A percentile compares a stretch with the other conserved stretches of the same genome.
These are phyloP conservation scores for Rhynchospora breviuscula DNA, from an alignment of 176 grass and related monocot species.

Conservation along the genomic window DNA sequence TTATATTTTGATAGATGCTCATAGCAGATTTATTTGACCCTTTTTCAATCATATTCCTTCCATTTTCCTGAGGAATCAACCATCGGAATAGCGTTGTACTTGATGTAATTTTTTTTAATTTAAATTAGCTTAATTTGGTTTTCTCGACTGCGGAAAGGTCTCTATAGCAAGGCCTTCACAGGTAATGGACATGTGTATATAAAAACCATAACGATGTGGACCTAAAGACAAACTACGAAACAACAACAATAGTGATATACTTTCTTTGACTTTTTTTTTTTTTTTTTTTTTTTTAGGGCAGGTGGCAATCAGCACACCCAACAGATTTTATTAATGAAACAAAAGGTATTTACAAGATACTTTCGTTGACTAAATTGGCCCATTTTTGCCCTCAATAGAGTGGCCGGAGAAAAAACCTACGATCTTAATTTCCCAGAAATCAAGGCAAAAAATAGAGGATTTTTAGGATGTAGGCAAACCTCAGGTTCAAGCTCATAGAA, in stretches of 20 bases:
- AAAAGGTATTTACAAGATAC: too few species aligned
- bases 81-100: not conserved
- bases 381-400: not conserved
- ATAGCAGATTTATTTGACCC: not conserved
- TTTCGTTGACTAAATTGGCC: not conserved
- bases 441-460: not conserved
- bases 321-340: too few species aligned
- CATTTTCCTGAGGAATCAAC: not conserved
- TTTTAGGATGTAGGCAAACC: slow-evolving; percentile 24
- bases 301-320: too few species aligned
- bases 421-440: not conserved
- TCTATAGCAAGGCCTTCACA: not conserved
- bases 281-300: too few species aligned
- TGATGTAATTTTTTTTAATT: not conserved
- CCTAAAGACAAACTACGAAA: not conserved
- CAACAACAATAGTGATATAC: not conserved
- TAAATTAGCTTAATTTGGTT: not conserved
- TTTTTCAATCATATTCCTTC: not conserved
- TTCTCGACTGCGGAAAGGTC: not conserved
- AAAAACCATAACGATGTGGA: not conserved
- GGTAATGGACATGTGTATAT: too few species aligned
- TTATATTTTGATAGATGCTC: not conserved
- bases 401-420: not conserved
- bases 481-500: slow-evolving; percentile 56
- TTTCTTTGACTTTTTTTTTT: too few species aligned